Evolutionary conservation across 768 basidiomycete genomes (phyloP), one percentile per base, ranked within the genome.

Genomic region (Mycena galopus): DNA sequence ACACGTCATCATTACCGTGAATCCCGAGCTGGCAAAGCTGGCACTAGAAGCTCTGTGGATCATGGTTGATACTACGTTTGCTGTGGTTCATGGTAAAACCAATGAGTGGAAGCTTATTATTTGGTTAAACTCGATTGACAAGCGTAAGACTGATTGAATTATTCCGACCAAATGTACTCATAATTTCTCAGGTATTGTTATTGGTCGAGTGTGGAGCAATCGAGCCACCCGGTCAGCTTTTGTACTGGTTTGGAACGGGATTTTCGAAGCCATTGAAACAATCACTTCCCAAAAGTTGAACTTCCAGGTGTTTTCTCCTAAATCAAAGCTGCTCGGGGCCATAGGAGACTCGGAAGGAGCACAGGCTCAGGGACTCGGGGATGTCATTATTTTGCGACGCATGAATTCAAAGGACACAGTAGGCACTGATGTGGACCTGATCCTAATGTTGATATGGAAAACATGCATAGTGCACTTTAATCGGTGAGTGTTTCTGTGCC

Each of bases 21-120:
- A 70, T 25, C 29, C 61, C 4, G 33, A 33, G 1, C 51, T 70
- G 4, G 58, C 68, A n/a, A 25, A 21, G 3, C 19, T 70, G 6
- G 61, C 42, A 1, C 53, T 39, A 12, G 59, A 70, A 17, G 61
- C 68, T 9, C 23, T 27, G 5, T 70, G 61, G 68, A 70, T 70
- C 19, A 70, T 70, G 69, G 68, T 70, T 14, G 68, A 70, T 30
- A 70, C 68, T 2, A 70, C 68, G 4, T 70, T 70, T 47, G 50
- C 25, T 25, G 61, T 63, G 7, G 51, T 70, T 19, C 58, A 62
- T n/a, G 61, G 61, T 14, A 57, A 1, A 1, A 70, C 61, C 0
- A 70, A 70, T 35, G 68, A 61, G 25, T 70, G 68, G 68, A 70
- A 64, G 33, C 59, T 70, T 25, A 29, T 70, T 1, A 64, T 70